Evolutionary conservation across 2,329 filamentous ascomycete species (phyloP), one percentile per base, ranked within the genome.

Genomic region (Cytospora chrysosperma): DNA sequence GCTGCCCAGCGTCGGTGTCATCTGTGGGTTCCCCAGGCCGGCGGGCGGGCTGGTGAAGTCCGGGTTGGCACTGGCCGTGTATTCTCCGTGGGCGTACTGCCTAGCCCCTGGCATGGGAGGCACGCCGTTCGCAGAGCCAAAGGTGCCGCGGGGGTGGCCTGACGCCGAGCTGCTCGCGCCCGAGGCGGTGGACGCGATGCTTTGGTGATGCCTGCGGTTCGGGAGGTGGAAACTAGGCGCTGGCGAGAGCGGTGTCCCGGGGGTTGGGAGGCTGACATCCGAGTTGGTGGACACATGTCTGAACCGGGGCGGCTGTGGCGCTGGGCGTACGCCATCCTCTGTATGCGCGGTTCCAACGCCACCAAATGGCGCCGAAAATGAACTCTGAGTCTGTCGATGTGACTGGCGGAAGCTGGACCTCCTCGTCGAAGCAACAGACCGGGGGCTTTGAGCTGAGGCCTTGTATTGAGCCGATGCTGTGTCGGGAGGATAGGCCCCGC

Each of bases 201-300:
- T 60, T 19, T 63, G 57, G 43, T 63, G 60, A 5, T 65, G 52
- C 15, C 51, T 15, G 19, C 61, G 32, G 9, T 34, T 63, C 8
- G 64, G 64, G 8, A 65, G 61, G 17, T 63, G 64, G 26, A 63
- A 63, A 47, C 21, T 63, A 28, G 64, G 54, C 19, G 64, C 37
- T n/a, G 27, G 54, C 9, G 63, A 62, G 10, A 61, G 57, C 27
- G 55, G 49, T 26, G 47, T 58, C 8, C 47, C 57, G 10, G 55
- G 15, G 10, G 53, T 47, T 55, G 51, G 56, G 1, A 37, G 52
- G 30, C 50, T 54, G 13, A 26, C 52, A 10, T 53, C 55, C 1
- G 60, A 63, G n/a, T 27, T 34, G n/a, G 63, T 53, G 8, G 43
- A 55, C 6, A 49, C 40, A 34, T 59, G 60, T 1, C 47, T n/a